Percentiles rank a stretch among this genome's conserved stretches.
Evolutionary conservation across 495 filamentous ascomycete genomes (phyloP).

Genomic region (Astrocystis sublimbata): DNA sequence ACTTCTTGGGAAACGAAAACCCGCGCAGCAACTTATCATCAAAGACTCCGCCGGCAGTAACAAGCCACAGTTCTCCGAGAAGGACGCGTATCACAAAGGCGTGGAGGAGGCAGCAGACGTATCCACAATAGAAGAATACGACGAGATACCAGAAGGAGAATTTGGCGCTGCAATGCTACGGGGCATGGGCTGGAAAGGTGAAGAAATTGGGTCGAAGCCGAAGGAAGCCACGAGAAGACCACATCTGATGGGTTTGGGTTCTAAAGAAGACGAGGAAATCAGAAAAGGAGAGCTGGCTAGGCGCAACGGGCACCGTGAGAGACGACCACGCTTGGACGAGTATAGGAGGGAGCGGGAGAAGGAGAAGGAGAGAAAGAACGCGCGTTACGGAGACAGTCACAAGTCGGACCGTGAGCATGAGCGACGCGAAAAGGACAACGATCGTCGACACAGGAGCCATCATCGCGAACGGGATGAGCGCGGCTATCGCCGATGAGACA

Average conservation of each 20-base stretch:
- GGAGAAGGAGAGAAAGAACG: constrained; percentile 42
- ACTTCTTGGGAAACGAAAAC: constrained; percentile 59
- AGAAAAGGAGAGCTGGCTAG: constrained; percentile 30
- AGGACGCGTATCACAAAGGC: constrained; percentile 67
- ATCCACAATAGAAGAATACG: constrained; percentile 81
- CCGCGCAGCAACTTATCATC: constrained; percentile 26
- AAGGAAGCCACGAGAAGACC: constrained; percentile 64
- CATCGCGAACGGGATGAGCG: constrained; percentile 36
- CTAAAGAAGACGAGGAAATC: constrained; percentile 70
- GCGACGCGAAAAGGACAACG: constrained; percentile 39
- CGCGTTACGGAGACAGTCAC: constrained; percentile 43
- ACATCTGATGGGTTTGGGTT: constrained; percentile 81
- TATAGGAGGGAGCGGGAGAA: constrained; percentile 45
- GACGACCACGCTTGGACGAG: constrained; percentile 45
- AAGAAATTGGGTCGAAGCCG: constrained; percentile 54
- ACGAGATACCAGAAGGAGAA: constrained; percentile 84
- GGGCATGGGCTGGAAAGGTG: constrained; percentile 94
- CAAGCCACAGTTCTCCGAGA: constrained; percentile 52
- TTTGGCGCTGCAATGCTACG: constrained; percentile 87
- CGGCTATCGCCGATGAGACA: constrained; percentile 26
- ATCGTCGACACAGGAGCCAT: constrained; percentile 29
- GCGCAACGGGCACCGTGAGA: constrained; percentile 34
- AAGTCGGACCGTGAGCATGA: constrained; percentile 51
- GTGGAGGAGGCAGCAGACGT: constrained; percentile 71
- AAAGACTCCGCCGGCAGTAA: constrained; percentile 31